Conservation (phyloP, 2,329 filamentous ascomycete genomes). For the Coniochaeta prunicola region DNA sequence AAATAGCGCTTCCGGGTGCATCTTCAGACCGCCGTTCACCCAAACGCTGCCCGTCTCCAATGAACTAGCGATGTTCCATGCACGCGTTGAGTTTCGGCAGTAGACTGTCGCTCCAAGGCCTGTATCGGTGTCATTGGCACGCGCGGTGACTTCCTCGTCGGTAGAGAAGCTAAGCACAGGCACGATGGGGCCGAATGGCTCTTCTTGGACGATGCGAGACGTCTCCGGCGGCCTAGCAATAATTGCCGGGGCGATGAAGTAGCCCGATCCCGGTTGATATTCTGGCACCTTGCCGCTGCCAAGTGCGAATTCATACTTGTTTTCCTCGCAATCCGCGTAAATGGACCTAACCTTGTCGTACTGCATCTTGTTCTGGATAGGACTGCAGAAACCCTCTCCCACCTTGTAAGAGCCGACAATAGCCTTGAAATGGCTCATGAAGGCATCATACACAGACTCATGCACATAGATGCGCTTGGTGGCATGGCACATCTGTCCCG, state of each 20-base stretch:
- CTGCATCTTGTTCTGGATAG: conserved; percentile 53
- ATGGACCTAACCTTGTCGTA: conserved; percentile 45
- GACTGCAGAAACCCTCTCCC: conserved; percentile 34
- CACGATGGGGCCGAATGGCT: conserved; percentile 39
- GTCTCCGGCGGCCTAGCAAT: conserved; percentile 50
- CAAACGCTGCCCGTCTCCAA: conserved; percentile 46
- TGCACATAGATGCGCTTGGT: conserved; percentile 45
- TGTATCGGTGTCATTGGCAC: not conserved
- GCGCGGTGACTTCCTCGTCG: conserved; percentile 6
- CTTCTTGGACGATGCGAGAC: conserved; percentile 46
- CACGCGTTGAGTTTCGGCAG: not conserved
- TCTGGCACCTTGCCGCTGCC: conserved; percentile 26
- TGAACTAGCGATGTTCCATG: conserved; percentile 33
- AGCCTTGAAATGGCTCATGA: conserved; percentile 26
- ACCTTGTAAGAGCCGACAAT: not conserved
- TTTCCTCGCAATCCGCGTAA: conserved; percentile 37
- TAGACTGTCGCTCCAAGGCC: not conserved
- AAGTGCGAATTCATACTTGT: conserved; percentile 37
- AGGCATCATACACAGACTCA: conserved; percentile 28
- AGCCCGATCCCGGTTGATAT: conserved; percentile 25
- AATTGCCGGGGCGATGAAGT: conserved; percentile 49
- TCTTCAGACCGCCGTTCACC: conserved; percentile 37
- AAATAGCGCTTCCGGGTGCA: conserved; percentile 30
- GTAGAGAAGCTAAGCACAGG: conserved; percentile 33
- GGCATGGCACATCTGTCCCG: conserved; percentile 44